Base-by-base conservation (phyloP, 2,329 filamentous ascomycete species). In the Pseudogymnoascus sp. region DNA sequence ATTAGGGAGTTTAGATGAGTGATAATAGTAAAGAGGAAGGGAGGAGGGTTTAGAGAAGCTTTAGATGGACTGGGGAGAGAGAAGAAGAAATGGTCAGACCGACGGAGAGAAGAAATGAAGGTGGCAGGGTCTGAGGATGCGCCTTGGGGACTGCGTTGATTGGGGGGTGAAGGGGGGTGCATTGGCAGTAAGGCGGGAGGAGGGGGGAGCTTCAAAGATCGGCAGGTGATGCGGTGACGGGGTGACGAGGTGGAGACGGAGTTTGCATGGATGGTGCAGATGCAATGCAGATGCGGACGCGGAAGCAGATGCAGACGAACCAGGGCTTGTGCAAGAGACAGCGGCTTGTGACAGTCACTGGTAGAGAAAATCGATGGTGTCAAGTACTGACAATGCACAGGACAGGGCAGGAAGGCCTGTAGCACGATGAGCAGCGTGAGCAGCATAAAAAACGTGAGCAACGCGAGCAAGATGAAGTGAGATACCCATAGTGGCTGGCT, bases 191-290 rank as follows among this genome's bases (percentile, higher is more conserved):
- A 34, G 10, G 46, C 46, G 25, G n/a, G 8, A 56, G 23, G 44
- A 56, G 46, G 46, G 46, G 46, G 46, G 46, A 53, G 46, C 46
- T 56, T 18, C n/a, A 31, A 34, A 18, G 46, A 56, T 56, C 25
- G 46, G 25, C 46, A 56, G n/a, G 46, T 56, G 46, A 56, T 34
- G 25, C 5, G 46, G 46, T 56, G 25, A 56, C 46, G 46, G 25
- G 46, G 46, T 56, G 46, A 56, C 46, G 46, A 18, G 25, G 25
- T 34, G 46, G 46, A 14, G 25, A 34, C 25, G 21, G 46, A 56
- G 6, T 8, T 53, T 18, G 25, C 46, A 53, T 53, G 46, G 25
- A 4, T 53, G 4, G 25, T 53, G 23, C 46, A 53, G 23, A 11
- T 53, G 46, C 46, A 53, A 53, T 53, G 46, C 46, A 31, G 8